Percentiles rank a stretch among this genome's conserved stretches.
Evolutionary conservation across 768 basidiomycete species (phyloP).

Genomic region (Boletus coccyginus): DNA sequence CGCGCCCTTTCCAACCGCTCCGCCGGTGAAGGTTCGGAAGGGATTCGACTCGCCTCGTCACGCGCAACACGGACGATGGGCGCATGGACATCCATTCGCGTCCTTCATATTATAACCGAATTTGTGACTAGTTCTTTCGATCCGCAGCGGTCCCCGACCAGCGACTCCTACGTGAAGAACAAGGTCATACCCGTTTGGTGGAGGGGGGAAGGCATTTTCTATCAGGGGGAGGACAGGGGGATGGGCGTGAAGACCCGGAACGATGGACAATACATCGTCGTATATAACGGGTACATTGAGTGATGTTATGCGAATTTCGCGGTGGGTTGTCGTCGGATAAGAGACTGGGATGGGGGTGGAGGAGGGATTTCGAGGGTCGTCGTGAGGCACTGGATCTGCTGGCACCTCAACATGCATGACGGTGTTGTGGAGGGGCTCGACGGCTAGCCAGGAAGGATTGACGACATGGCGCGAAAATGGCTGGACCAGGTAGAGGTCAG

Average conservation of each 20-base stretch:
- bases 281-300: conserved; percentile 60
- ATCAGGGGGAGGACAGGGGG: conserved; percentile 50
- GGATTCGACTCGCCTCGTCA: conserved; percentile 21
- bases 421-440: conserved; percentile 57
- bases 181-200: conserved; percentile 58
- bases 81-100: conserved; percentile 53
- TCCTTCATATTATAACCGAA: conserved; percentile 70
- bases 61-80: conserved; percentile 36
- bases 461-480: conserved; percentile 53
- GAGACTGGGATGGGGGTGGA: not conserved
- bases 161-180: conserved; percentile 72
- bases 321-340: conserved; percentile 18
- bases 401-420: conserved; percentile 42
- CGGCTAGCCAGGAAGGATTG: conserved; percentile 76
- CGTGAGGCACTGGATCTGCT: conserved; percentile 15
- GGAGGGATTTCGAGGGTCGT: conserved; percentile 14
- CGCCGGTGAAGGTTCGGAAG: conserved; percentile 22
- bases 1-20: conserved; percentile 30
- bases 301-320: conserved; percentile 57
- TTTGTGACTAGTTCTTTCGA: conserved; percentile 68
- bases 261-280: conserved; percentile 49
- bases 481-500: conserved; percentile 34
- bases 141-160: conserved; percentile 56
- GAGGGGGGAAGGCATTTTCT: conserved; percentile 37
- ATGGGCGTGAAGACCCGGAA: conserved; percentile 58